Conservation (phyloP, 176 grass and related monocot genomes). For the Bonia amplexicaulis region DNA sequence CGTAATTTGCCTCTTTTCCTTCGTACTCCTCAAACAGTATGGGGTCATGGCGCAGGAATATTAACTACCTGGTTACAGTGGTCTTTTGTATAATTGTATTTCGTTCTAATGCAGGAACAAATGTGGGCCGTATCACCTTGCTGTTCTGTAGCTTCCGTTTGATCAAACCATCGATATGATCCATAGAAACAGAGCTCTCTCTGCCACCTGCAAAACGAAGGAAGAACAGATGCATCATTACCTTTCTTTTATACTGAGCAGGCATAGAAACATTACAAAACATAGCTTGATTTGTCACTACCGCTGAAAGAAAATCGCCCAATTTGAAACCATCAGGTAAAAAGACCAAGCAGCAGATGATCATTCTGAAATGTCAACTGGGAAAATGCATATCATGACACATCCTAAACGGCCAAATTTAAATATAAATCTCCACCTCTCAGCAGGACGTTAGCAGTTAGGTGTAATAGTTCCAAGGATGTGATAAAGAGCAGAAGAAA, state of each 20-base stretch:
- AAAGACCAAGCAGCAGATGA: not conserved
- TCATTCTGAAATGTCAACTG: not conserved
- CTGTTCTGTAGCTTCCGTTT: slow-evolving; percentile 39
- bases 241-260: not conserved
- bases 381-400: not conserved
- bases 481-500: not conserved
- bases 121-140: slow-evolving; percentile 57
- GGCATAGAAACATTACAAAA: not conserved
- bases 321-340: not conserved
- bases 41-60: slow-evolving; percentile 57
- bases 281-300: not conserved
- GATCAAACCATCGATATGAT: slow-evolving; percentile 63
- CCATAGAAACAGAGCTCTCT: slow-evolving; percentile 64
- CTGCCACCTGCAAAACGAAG: slow-evolving; percentile 50
- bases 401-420: not conserved
- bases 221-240: slow-evolving; percentile 7
- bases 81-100: slow-evolving; percentile 34
- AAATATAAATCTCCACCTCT: not conserved
- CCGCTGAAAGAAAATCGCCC: not conserved
- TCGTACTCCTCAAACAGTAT: slow-evolving; percentile 41
- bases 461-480: not conserved
- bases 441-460: not conserved
- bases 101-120: slow-evolving; percentile 53
- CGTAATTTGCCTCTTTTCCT: slow-evolving; percentile 6
- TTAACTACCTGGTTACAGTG: slow-evolving; percentile 64